phyloP scores from a whole-genome alignment of 179 eudicot species.

The Patellifolia procumbens region DNA sequence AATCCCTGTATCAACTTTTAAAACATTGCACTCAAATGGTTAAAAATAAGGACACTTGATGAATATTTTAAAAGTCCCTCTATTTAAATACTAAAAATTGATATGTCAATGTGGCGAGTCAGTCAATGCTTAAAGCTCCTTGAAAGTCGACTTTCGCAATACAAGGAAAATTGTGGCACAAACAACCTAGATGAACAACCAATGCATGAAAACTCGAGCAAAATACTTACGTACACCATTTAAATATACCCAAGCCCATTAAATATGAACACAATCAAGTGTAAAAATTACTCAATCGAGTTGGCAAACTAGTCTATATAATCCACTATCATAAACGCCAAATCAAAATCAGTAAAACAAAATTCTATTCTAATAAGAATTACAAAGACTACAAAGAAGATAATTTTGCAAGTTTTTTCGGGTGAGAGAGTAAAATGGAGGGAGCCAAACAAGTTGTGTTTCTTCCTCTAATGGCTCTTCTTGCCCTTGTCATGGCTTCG shows the following conservation, averaged over 20 bases:
- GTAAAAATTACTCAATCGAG: slow-evolving; percentile 9
- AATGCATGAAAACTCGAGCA: slow-evolving; percentile 4
- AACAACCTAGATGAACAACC: slow-evolving; percentile 3
- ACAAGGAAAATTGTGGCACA: slow-evolving; percentile 24
- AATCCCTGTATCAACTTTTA: too few relatives aligned
- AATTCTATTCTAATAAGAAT: neutral
- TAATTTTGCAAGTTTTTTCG: neutral
- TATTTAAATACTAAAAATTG: neutral
- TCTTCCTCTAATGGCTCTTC: slow-evolving; percentile 19
- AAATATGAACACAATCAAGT: neutral
- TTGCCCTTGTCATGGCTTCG: slow-evolving; percentile 26
- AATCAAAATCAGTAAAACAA: neutral
- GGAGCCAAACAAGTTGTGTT: neutral
- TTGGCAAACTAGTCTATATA: slow-evolving; percentile 1
- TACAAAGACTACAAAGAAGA: neutral
- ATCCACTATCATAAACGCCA: neutral
- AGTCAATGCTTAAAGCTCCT: slow-evolving; percentile 6
- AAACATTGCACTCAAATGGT: too few relatives aligned
- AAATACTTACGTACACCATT: slow-evolving; percentile 10
- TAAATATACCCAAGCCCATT: neutral
- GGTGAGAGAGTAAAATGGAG: slow-evolving; percentile 26
- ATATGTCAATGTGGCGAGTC: neutral
- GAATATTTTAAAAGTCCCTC: too few relatives aligned
- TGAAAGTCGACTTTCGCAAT: slow-evolving; percentile 5
- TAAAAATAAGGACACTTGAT: too few relatives aligned